Percentiles rank a stretch among this genome's conserved stretches.
Evolutionary conservation across 495 filamentous ascomycete genomes (phyloP).

Genomic region (Hypomontagnella monticulosa): DNA sequence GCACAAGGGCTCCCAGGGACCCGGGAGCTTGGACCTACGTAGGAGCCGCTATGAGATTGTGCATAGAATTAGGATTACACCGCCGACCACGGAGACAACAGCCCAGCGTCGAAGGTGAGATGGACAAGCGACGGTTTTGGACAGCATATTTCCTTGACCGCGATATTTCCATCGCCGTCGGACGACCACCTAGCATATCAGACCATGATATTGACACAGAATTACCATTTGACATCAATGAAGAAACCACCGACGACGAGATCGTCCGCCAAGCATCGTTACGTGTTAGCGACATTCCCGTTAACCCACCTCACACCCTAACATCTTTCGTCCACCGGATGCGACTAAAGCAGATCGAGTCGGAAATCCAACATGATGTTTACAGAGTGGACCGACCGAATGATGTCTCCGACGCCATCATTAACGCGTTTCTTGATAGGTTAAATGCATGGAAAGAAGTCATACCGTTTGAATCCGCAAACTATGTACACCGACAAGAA

Average conservation of each 20-base stretch:
- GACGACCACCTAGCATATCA: conserved; percentile 63
- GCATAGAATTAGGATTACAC: conserved; percentile 65
- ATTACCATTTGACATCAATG: conserved; percentile 56
- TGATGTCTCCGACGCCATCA: conserved; percentile 38
- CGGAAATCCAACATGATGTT: conserved; percentile 64
- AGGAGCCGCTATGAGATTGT: conserved; percentile 62
- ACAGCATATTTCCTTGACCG: conserved; percentile 64
- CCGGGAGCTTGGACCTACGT: conserved; percentile 49
- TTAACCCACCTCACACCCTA: conserved; percentile 53
- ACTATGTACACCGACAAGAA: conserved; percentile 57
- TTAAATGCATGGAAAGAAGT: conserved; percentile 44
- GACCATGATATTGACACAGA: conserved; percentile 65
- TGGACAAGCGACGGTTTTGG: conserved; percentile 64
- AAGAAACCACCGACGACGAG: conserved; percentile 57
- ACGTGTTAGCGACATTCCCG: conserved; percentile 40
- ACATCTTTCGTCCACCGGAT: conserved; percentile 62
- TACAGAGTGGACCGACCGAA: conserved; percentile 62
- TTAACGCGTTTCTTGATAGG: conserved; percentile 40
- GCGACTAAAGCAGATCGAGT: conserved; percentile 63
- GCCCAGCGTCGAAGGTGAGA: conserved; percentile 58
- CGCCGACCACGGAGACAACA: conserved; percentile 57
- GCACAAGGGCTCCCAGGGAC: conserved; percentile 44
- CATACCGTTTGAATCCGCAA: conserved; percentile 43
- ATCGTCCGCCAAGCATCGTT: conserved; percentile 46
- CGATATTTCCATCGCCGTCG: conserved; percentile 62